Evolutionary conservation across 768 basidiomycete species (phyloP).

Genomic region (Dictyophora rubrovolvata): DNA sequence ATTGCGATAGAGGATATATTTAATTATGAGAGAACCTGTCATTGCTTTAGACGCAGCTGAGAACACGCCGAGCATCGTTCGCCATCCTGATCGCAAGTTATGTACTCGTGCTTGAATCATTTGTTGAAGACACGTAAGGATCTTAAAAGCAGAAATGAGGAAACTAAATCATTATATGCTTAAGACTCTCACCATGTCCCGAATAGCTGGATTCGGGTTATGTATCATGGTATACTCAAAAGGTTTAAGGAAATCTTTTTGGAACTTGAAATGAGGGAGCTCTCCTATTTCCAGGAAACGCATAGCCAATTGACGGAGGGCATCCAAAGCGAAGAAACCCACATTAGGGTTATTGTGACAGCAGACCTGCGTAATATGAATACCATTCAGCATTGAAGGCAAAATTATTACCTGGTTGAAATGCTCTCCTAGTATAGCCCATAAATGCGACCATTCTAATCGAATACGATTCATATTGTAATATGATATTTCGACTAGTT

Average conservation of each 20-base stretch:
- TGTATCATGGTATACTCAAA: conserved; percentile 98
- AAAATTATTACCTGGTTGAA: conserved; percentile 78
- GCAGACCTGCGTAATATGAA: conserved; percentile 60
- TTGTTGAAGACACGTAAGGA: conserved; percentile 94
- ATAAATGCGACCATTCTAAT: conserved; percentile 95
- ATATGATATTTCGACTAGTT: conserved; percentile 97
- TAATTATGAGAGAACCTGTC: conserved; percentile 49
- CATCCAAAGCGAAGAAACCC: conserved; percentile 93
- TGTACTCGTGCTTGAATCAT: conserved; percentile 94
- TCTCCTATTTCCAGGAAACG: conserved; percentile 99
- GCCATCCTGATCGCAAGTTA: conserved; percentile 96
- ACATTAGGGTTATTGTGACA: conserved; percentile 97
- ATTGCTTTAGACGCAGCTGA: conserved; percentile 90
- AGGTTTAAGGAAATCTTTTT: conserved; percentile 96
- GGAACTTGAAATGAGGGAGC: conserved; percentile 95
- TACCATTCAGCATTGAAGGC: neutral
- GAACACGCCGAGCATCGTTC: conserved; percentile 98
- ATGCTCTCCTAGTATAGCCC: conserved; percentile 96
- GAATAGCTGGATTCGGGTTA: conserved; percentile 89
- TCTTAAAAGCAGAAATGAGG: conserved; percentile 34
- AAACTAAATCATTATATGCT: neutral
- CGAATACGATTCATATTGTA: conserved; percentile 99
- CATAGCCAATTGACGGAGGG: conserved; percentile 93
- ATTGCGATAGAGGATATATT: neutral
- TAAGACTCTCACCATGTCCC: conserved; percentile 69